These are phyloP conservation scores for Yarrowia keelungensis DNA, from an alignment of 805 yeast species.

Conservation along the genomic window DNA sequence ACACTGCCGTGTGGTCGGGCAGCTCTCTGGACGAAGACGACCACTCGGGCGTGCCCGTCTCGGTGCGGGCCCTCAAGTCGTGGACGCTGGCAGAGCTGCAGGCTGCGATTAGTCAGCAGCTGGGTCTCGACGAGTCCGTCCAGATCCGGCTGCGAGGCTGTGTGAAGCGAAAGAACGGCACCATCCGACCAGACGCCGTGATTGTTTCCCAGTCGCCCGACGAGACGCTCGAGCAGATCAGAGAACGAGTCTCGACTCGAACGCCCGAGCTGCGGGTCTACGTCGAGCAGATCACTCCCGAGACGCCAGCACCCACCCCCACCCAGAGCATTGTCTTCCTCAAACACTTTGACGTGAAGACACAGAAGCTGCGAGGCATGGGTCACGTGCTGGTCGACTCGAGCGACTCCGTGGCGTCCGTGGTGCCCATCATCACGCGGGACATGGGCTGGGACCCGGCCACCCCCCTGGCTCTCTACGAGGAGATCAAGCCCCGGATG, in stretches of 20 bases:
- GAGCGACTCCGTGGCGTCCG: conserved; percentile 53
- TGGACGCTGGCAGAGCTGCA: conserved; percentile 21
- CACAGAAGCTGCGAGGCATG: conserved; percentile 67
- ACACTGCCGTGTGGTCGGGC: conserved; percentile 66
- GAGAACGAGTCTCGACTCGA: neutral
- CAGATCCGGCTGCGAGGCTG: conserved; percentile 26
- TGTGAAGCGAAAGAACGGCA: conserved; percentile 30
- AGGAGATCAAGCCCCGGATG: conserved; percentile 51
- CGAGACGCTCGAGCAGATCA: conserved; percentile 30
- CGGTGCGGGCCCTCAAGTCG: conserved; percentile 32
- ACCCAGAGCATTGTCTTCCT: conserved; percentile 50
- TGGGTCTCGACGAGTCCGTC: neutral
- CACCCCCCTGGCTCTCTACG: conserved; percentile 46
- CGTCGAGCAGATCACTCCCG: neutral
- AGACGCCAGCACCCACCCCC: conserved; percentile 7
- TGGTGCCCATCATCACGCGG: conserved; percentile 45
- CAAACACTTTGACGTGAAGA: conserved; percentile 68
- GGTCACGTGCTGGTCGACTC: conserved; percentile 63
- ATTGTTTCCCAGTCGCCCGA: conserved; percentile 23
- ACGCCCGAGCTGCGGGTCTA: conserved; percentile 15
- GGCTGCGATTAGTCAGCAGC: neutral
- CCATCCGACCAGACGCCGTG: conserved; percentile 31
- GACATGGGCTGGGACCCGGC: conserved; percentile 47
- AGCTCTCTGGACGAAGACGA: conserved; percentile 48
- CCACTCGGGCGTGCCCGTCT: conserved; percentile 6